phyloP scores from a whole-genome alignment of 768 basidiomycete species.

The Boletus rufocinnamomeus region DNA sequence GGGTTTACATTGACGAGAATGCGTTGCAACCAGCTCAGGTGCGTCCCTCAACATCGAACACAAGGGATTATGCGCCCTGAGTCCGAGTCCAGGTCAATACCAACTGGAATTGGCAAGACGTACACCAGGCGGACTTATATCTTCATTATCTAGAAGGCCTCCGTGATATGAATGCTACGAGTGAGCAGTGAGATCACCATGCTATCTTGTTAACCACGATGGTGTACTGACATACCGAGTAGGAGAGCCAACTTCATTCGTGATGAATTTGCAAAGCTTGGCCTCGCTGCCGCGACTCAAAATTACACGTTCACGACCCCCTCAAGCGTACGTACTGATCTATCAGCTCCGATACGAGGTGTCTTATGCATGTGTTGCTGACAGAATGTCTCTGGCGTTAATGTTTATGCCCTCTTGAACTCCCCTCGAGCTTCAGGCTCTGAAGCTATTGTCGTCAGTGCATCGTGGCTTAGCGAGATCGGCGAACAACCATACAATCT shows the following conservation, averaged over 20 bases:
- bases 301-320: constrained; percentile 58
- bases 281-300: constrained; percentile 71
- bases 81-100: constrained; percentile 69
- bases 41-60: constrained; percentile 10
- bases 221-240: constrained; percentile 1
- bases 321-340: constrained; percentile 43
- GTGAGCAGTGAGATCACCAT: constrained; percentile 60
- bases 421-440: constrained; percentile 92
- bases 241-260: constrained; percentile 69
- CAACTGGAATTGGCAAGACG: constrained; percentile 90
- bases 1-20: constrained; percentile 92
- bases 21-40: constrained; percentile 94
- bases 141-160: constrained; percentile 68
- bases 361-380: constrained; percentile 8
- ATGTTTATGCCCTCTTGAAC: constrained; percentile 78
- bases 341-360: background rate
- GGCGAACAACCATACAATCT: constrained; percentile 68
- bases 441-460: constrained; percentile 90
- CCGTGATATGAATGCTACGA: constrained; percentile 62
- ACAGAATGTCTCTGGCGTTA: constrained; percentile 64
- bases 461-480: constrained; percentile 80
- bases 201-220: background rate
- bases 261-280: constrained; percentile 70
- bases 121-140: constrained; percentile 82
- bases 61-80: background rate